phyloP scores from a whole-genome alignment of 805 yeast species.

The Lachancea cidri region DNA sequence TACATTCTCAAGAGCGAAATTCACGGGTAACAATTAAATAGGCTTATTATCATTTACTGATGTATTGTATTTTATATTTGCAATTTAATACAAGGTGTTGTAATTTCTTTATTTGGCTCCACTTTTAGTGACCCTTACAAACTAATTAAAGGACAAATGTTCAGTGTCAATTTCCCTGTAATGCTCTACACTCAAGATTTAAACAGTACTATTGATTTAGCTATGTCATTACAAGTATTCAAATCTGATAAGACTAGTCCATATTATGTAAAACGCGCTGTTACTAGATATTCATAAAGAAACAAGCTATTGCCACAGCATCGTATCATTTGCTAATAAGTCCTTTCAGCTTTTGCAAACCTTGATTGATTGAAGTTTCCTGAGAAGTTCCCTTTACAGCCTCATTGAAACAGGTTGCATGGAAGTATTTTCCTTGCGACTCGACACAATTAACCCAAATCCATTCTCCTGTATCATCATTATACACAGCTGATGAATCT shows the following conservation, averaged over 20 bases:
- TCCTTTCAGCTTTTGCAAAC: slow-evolving; percentile 21
- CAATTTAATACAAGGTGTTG: no score
- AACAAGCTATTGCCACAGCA: background rate
- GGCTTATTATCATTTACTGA: no score
- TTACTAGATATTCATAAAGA: background rate
- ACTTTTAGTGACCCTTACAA: background rate
- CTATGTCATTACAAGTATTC: no score
- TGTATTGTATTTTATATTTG: no score
- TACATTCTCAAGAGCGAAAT: no score
- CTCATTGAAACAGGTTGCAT: slow-evolving; percentile 66
- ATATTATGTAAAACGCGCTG: no score
- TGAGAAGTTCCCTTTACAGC: slow-evolving; percentile 31
- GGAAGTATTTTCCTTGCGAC: slow-evolving; percentile 48
- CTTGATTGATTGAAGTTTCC: slow-evolving; percentile 16
- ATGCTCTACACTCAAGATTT: no score
- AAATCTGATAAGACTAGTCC: no score
- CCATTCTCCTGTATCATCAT: slow-evolving; percentile 77
- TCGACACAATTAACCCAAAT: slow-evolving; percentile 66
- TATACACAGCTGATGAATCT: slow-evolving; percentile 55
- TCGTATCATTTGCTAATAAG: background rate
- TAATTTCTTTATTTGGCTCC: background rate
- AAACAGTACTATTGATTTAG: no score
- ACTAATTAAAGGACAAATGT: background rate
- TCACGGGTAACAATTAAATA: no score
- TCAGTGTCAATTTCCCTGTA: no score